Conservation (phyloP, 345 rosid species). For the Bretschneidera sinensis region DNA sequence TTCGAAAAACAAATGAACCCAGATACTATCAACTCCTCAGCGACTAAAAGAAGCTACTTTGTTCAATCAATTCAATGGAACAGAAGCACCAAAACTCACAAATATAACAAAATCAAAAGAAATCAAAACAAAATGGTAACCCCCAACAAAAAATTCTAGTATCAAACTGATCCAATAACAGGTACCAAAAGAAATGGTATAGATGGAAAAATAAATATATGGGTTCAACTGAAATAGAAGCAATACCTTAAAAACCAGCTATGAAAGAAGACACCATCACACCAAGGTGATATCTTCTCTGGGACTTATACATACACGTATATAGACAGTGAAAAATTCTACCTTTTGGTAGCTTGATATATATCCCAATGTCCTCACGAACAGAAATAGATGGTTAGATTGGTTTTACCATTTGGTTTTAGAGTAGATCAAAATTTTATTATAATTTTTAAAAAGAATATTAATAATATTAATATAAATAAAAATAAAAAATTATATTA, state of each 20-base stretch:
- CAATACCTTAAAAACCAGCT: slow-evolving; percentile 26
- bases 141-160: not conserved
- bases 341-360: slow-evolving; percentile 12
- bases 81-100: not conserved
- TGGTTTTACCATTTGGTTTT: too few relatives aligned
- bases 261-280: slow-evolving; percentile 15
- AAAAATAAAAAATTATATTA: too few relatives aligned
- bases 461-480: too few relatives aligned
- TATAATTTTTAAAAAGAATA: too few relatives aligned
- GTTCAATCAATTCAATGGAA: not conserved
- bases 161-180: slow-evolving; percentile 10
- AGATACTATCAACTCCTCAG: slow-evolving; percentile 11
- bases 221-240: not conserved
- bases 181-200: not conserved
- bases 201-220: not conserved
- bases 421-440: too few relatives aligned
- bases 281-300: slow-evolving; percentile 11
- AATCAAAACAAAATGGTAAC: not conserved
- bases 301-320: slow-evolving; percentile 9
- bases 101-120: not conserved
- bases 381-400: too few relatives aligned
- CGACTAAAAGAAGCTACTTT: not conserved
- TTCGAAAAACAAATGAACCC: slow-evolving; percentile 16
- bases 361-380: slow-evolving; percentile 6
- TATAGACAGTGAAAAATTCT: slow-evolving; percentile 11